These are phyloP conservation scores for Neoascochyta sp. DNA, from an alignment of 2,329 filamentous ascomycete genomes.

Conservation along the genomic window DNA sequence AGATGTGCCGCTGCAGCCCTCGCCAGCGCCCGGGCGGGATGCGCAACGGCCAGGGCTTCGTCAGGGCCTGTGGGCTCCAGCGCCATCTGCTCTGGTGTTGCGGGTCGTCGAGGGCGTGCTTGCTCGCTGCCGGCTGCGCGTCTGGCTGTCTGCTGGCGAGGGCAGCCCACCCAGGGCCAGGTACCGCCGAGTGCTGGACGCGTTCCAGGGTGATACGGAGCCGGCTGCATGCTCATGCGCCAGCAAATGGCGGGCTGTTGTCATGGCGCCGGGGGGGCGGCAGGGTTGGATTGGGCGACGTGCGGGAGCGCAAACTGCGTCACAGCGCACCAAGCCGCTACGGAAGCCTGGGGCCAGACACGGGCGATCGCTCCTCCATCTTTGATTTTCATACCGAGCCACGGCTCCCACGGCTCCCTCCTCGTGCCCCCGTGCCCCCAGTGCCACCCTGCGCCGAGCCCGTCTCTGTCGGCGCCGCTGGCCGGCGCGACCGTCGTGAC, in stretches of 20 bases:
- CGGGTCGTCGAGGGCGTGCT: too few relatives aligned
- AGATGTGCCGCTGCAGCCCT: constrained; percentile 23
- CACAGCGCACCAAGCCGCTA: constrained; percentile 21
- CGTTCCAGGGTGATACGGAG: constrained; percentile 19
- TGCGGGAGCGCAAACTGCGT: constrained; percentile 33
- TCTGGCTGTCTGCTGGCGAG: constrained; percentile 9
- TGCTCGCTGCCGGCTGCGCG: too few relatives aligned
- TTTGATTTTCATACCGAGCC: too few relatives aligned
- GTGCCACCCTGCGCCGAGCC: constrained; percentile 8
- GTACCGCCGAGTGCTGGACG: constrained; percentile 21
- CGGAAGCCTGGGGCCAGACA: constrained; percentile 9
- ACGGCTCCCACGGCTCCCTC: constrained; percentile 12
- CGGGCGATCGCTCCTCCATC: constrained; percentile 25
- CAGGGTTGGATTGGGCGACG: constrained; percentile 28
- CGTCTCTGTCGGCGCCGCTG: constrained; percentile 9
- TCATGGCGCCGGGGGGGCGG: constrained; percentile 23
- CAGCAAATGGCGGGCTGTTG: constrained; percentile 30
- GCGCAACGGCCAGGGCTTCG: constrained; percentile 12
- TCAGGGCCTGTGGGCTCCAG: too few relatives aligned
- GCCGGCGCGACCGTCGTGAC: constrained; percentile 14
- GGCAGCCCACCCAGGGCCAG: constrained; percentile 27
- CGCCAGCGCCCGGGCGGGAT: constrained; percentile 14
- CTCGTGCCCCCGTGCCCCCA: constrained; percentile 8
- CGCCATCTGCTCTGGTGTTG: too few relatives aligned
- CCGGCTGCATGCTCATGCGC: constrained; percentile 28